Base-by-base conservation (phyloP, 1,284 basidiomycete species). In the Filobasidium uniguttulatum region DNA sequence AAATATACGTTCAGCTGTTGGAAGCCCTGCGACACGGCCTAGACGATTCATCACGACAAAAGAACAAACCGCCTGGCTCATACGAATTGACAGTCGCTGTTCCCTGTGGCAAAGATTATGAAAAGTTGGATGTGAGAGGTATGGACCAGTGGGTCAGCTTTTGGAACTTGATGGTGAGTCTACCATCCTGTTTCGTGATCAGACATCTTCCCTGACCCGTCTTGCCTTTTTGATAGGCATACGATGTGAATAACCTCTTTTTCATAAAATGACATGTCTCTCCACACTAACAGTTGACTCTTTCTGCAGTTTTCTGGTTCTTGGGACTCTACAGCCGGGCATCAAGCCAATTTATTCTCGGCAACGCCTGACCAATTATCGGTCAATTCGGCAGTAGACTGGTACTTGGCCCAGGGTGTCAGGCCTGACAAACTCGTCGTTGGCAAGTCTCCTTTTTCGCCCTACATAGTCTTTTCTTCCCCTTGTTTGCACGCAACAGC, bases 81-180 rank as follows among this genome's bases (percentile, higher is more conserved):
- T 43, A 43, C 23, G 40, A 43, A 20, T 29, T 43, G 40, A 43
- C 25, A 14, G 36, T 91, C 51, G 88, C 88, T 36, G 87, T 87
- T 0, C 91, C 93, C 1, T 85, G 85, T 49, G 87, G 86, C 22
- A 58, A 75, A 2, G 70, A 72, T 22, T 82, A 84, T 61, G 71
- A 75, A 44, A 74, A 78, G 55, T 73, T 88, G 19, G 72, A 75
- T 10, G 71, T 91, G 15, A 62, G 73, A 8, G 79, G 82, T 59
- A 85, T 93, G 83, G 79, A 89, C 61, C 63, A 65, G 54, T 68
- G 69, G 22, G 69, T 93, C 40, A 78, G 76, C 36, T 88, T 83
- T 69, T 93, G 87, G 87, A 91, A 93, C 65, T 67, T 96, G 50
- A 94, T 96, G 89, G 80, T 86, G 60, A 57, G 67, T 37, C 34